Percentiles rank a stretch among this genome's conserved stretches.
Evolutionary conservation across 2,329 filamentous ascomycete genomes (phyloP).

Genomic region (Dactylellina haptotyla): DNA sequence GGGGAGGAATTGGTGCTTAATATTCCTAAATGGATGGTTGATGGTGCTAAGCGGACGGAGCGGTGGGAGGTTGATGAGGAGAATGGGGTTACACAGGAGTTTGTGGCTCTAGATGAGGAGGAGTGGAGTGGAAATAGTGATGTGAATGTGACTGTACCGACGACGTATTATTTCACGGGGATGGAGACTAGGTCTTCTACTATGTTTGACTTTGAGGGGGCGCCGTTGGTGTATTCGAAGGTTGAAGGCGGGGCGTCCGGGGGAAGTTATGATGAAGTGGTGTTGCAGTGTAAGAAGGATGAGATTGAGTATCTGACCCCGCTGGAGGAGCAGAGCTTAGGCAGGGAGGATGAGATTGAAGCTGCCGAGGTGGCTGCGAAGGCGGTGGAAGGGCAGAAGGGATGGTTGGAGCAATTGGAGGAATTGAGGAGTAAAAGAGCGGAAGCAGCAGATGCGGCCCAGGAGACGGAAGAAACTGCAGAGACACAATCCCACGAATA

Average conservation of each 20-base stretch:
- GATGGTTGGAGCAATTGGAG: background rate
- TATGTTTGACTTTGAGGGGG: conserved; percentile 43
- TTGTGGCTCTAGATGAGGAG: background rate
- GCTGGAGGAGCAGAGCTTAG: conserved; percentile 21
- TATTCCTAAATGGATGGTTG: conserved; percentile 37
- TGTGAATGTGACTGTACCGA: conserved; percentile 3
- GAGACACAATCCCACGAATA: background rate
- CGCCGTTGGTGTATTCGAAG: conserved; percentile 46
- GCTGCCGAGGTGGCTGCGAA: background rate
- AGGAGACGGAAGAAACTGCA: background rate
- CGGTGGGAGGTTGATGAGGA: conserved; percentile 12
- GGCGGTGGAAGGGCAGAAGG: background rate
- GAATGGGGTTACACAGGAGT: background rate
- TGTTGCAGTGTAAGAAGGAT: conserved; percentile 33
- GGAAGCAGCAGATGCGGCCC: background rate
- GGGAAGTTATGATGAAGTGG: conserved; percentile 46
- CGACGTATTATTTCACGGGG: conserved; percentile 44
- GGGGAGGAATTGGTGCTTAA: conserved; percentile 26
- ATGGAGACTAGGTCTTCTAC: conserved; percentile 44
- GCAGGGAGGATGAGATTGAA: conserved; percentile 26
- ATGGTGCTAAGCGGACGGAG: conserved; percentile 14
- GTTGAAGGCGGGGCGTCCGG: conserved; percentile 44
- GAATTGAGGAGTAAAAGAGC: background rate
- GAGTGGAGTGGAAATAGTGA: background rate
- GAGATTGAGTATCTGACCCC: conserved; percentile 49